Evolutionary conservation across 2,329 filamentous ascomycete species (phyloP).

Genomic region (Colletotrichum sp.): DNA sequence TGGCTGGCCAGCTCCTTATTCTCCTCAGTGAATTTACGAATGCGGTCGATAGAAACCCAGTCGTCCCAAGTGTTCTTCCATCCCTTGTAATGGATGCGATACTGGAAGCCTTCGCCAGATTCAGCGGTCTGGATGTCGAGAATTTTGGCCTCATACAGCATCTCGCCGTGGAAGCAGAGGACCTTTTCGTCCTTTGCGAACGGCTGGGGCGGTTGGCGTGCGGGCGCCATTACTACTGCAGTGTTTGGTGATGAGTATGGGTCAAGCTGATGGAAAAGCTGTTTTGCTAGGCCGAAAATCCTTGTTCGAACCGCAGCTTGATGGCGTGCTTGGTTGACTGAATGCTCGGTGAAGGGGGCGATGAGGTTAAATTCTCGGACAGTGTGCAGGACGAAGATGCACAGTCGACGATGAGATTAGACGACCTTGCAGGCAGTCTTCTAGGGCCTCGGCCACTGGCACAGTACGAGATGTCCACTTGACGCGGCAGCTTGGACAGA

Average conservation of each 20-base stretch:
- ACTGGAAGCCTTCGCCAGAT: constrained; percentile 75
- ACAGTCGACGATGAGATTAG: neutral
- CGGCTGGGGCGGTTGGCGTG: constrained; percentile 42
- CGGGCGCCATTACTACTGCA: constrained; percentile 41
- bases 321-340: neutral
- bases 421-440: neutral
- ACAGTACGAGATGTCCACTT: neutral
- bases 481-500: neutral
- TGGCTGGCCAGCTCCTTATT: constrained; percentile 87
- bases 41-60: constrained; percentile 92
- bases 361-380: constrained; percentile 21
- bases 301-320: neutral
- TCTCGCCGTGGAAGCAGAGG: constrained; percentile 95
- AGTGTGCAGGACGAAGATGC: neutral
- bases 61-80: constrained; percentile 99
- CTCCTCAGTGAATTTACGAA: constrained; percentile 93
- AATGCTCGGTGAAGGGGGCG: constrained; percentile 6
- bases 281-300: neutral
- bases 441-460: neutral
- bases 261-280: neutral
- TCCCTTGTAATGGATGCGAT: constrained; percentile 97
- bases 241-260: neutral
- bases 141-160: constrained; percentile 97
- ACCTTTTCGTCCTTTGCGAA: constrained; percentile 87
- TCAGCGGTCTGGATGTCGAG: constrained; percentile 77